Evolutionary conservation across 345 rosid species (phyloP).

Genomic region (Salix arbutifolia): DNA sequence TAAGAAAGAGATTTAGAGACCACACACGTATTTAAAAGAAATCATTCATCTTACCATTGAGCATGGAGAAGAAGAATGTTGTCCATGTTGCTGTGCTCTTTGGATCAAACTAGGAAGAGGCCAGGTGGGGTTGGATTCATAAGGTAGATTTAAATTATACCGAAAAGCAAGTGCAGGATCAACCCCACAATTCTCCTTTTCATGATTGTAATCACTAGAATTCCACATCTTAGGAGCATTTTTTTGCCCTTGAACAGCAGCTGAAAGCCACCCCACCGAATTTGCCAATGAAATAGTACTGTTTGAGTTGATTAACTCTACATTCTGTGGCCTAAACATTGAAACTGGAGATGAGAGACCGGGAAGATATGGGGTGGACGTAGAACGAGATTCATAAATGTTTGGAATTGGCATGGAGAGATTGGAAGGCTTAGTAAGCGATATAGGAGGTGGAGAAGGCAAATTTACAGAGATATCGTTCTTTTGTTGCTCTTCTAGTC

Average conservation of each 20-base stretch:
- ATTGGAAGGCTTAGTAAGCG: slow-evolving; percentile 14
- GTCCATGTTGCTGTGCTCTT: slow-evolving; percentile 29
- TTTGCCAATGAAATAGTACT: neutral
- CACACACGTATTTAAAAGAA: neutral
- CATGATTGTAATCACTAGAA: slow-evolving; percentile 19
- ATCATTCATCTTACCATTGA: slow-evolving; percentile 29
- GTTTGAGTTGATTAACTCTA: slow-evolving; percentile 11
- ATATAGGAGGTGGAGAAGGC: slow-evolving; percentile 7
- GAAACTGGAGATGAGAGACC: slow-evolving; percentile 24
- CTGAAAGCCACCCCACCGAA: slow-evolving; percentile 16
- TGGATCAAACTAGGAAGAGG: slow-evolving; percentile 32
- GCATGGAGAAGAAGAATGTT: slow-evolving; percentile 16
- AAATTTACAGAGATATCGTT: slow-evolving; percentile 27
- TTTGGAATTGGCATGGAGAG: slow-evolving; percentile 20
- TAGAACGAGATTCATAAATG: slow-evolving; percentile 8
- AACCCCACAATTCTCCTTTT: slow-evolving; percentile 28
- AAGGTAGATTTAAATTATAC: slow-evolving; percentile 22
- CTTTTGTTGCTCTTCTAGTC: slow-evolving; percentile 50
- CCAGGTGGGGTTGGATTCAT: slow-evolving; percentile 32
- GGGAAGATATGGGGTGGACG: slow-evolving; percentile 20
- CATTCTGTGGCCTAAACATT: slow-evolving; percentile 19
- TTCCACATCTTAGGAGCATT: slow-evolving; percentile 24
- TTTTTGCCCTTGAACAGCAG: slow-evolving; percentile 16
- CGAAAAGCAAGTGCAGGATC: slow-evolving; percentile 27
- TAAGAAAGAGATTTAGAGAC: neutral